A percentile compares a stretch with the other conserved stretches of the same genome.
Evolutionary conservation across 2,329 filamentous ascomycete genomes (phyloP).

Genomic region (Nemania sp.): DNA sequence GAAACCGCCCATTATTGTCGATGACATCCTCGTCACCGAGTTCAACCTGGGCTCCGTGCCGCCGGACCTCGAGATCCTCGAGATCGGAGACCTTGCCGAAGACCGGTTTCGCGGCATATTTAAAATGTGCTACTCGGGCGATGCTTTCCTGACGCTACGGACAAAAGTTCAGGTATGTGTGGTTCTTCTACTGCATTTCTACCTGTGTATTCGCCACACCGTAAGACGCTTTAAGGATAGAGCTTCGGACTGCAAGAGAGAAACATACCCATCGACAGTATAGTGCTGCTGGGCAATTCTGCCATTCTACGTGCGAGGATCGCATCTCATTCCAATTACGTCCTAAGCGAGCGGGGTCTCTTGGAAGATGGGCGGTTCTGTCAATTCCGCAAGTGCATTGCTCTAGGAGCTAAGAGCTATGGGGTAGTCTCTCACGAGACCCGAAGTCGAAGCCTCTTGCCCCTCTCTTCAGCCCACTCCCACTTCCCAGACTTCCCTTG

Average conservation of each 20-base stretch:
- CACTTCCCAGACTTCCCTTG: constrained; percentile 14
- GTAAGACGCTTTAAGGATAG: not conserved
- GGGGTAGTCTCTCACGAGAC: constrained; percentile 13
- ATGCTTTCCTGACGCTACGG: constrained; percentile 94
- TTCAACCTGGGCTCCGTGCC: constrained; percentile 95
- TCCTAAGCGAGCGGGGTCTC: not conserved
- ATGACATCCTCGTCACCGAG: constrained; percentile 98
- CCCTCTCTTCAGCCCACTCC: constrained; percentile 12
- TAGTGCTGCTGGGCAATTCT: not conserved
- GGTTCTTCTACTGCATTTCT: constrained; percentile 24
- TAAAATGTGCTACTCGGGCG: constrained; percentile 98
- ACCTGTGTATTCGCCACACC: constrained; percentile 10
- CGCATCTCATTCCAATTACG: not conserved
- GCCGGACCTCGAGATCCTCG: constrained; percentile 94
- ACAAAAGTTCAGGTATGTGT: constrained; percentile 87
- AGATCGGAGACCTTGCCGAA: constrained; percentile 97
- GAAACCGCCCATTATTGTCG: constrained; percentile 98
- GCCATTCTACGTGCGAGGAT: not conserved
- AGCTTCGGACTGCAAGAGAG: not conserved
- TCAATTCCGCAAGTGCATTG: constrained; percentile 42
- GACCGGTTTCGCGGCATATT: constrained; percentile 98
- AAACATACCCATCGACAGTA: not conserved
- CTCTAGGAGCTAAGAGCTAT: constrained; percentile 20
- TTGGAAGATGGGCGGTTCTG: constrained; percentile 4
- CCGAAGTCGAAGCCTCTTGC: not conserved